Evolutionary conservation across 495 filamentous ascomycete genomes (phyloP), one percentile per base, ranked within the genome.

Genomic region (Aspergillus coremiiformis): DNA sequence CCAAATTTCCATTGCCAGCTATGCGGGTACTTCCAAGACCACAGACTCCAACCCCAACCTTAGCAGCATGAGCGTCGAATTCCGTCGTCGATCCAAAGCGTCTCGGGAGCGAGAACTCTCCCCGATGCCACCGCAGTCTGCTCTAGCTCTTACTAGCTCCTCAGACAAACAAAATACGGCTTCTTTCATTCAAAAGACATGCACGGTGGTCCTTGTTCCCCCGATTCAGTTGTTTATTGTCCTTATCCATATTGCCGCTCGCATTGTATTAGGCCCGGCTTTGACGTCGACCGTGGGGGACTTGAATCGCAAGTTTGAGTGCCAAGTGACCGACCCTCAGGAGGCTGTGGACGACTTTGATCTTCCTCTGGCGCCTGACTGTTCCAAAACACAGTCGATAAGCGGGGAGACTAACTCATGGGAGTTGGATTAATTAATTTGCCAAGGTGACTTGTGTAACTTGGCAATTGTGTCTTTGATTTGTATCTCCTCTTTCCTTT

Each of bases 221-320:
- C 89, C 90, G 0, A 77, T 83, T 20, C 80, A 87, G 52, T 76
- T 95, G 7, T 75, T 95, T 30, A 74, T 81, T 7, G 67, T 93
- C 35, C 87, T 95, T 74, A 75, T 95, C 7, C 81, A 81, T 45
- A 86, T 95, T 24, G 87, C 90, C 2, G 82, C 86, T 0, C 80
- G 78, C 32, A 87, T 94, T 54, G 77, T 81, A 0, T 79, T 83
- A 19, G 86, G 83, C 4, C 66, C 70, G 2, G 59, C 53, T 23
- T 39, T 58, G 37, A 65, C 55, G 32, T 55, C 62, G 12, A 49
- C 60, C 6, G 27, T 51, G 9, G 52, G 51, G 3, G 56, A 59
- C 6, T 30, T 66, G 5, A 39, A 54, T 3, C 49, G 49, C 5
- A 60, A 54, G 22, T 45, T 61, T 14, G 58, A 64, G 46, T 55